A percentile compares a stretch with the other conserved stretches of the same genome.
Evolutionary conservation across 1,284 basidiomycete species (phyloP).

Genomic region (Ceratobasidium sp.): DNA sequence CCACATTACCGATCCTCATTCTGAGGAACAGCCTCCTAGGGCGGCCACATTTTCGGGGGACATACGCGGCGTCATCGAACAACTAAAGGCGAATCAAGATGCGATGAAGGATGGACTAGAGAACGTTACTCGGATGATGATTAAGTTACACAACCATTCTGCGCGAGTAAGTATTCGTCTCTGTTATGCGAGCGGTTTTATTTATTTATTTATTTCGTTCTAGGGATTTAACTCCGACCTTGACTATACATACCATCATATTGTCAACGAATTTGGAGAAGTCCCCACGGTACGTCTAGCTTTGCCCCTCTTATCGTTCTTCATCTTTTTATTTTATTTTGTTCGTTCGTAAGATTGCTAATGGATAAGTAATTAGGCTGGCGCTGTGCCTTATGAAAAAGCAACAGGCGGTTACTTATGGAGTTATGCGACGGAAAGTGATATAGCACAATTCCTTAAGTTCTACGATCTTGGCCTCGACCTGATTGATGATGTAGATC

Average conservation of each 20-base stretch:
- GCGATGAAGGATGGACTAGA: not conserved
- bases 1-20: no score
- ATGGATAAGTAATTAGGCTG: not conserved
- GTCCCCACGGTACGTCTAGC: not conserved
- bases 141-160: not conserved
- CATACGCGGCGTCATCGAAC: not conserved
- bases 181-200: no score
- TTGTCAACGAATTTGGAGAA: slow-evolving; percentile 14
- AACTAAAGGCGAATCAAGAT: not conserved
- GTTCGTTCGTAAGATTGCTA: no score
- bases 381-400: not conserved
- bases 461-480: not conserved
- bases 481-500: not conserved
- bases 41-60: no score
- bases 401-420: not conserved
- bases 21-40: no score
- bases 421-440: no score
- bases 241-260: not conserved
- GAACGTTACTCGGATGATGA: not conserved
- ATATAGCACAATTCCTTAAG: not conserved
- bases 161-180: not conserved
- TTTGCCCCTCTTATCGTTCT: no score
- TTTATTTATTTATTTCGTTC: no score
- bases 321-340: no score
- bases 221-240: not conserved